Conservation (phyloP, 192 early-diverging fungal species). For the Umbelopsis vinacea region DNA sequence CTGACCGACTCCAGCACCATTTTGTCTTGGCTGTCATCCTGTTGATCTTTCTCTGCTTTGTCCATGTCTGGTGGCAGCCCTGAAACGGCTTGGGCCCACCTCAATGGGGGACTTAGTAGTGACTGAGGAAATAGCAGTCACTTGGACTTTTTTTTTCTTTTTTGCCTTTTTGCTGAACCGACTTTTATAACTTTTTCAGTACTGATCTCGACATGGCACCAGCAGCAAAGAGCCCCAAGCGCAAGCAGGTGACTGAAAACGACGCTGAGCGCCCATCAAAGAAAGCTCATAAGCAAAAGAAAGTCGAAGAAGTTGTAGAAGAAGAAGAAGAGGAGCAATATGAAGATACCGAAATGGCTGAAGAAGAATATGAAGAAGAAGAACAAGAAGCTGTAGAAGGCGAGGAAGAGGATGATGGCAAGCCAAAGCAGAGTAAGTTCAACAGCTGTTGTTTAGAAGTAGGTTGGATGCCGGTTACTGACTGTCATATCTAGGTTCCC, state of each 20-base stretch:
- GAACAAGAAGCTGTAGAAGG: conserved; percentile 37
- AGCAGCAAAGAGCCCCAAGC: conserved; percentile 32
- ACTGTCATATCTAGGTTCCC: conserved; percentile 33
- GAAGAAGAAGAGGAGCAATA: conserved; percentile 2
- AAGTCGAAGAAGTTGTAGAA: conserved; percentile 35
- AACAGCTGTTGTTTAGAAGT: not conserved
- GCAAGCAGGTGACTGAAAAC: conserved; percentile 38
- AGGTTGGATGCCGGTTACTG: not conserved
- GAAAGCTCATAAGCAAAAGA: conserved; percentile 43
- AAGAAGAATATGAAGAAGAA: conserved; percentile 28
- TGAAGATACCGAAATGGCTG: not conserved
- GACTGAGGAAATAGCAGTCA: conserved; percentile 1
- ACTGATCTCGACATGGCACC: conserved; percentile 17
- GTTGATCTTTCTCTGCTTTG: conserved; percentile 4
- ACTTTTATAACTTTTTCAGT: not conserved
- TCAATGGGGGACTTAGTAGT: not conserved
- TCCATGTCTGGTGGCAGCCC: not conserved
- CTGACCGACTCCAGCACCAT: conserved; percentile 3
- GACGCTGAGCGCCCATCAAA: conserved; percentile 36
- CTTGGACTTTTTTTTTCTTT: not conserved
- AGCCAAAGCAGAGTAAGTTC: conserved; percentile 40
- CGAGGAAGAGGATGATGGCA: conserved; percentile 41
- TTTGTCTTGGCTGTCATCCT: not conserved
- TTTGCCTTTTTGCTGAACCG: not conserved
- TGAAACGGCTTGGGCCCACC: not conserved